A percentile compares a stretch with the other conserved stretches of the same genome.
Conservation (phyloP, 1,139 yeast species). For the Lodderomyces orthopsilosis region DNA sequence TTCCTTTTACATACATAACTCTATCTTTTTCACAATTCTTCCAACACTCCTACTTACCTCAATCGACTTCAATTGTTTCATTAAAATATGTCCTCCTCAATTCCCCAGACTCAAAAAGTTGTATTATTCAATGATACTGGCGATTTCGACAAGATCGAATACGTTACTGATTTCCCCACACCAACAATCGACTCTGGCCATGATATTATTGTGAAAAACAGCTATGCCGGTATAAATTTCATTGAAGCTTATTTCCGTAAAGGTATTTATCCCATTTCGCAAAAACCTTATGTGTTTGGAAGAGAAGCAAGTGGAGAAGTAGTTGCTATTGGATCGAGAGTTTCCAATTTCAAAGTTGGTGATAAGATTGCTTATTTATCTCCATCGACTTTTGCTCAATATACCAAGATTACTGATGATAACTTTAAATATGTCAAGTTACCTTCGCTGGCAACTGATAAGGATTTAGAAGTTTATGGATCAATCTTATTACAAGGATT, state of each 20-base stretch:
- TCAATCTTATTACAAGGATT: slow-evolving; percentile 68
- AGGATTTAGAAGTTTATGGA: slow-evolving; percentile 52
- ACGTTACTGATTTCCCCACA: slow-evolving; percentile 53
- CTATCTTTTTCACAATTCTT: too few species aligned
- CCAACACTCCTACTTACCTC: not conserved
- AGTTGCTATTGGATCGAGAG: slow-evolving; percentile 63
- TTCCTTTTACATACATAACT: too few species aligned
- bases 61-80: not conserved
- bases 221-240: slow-evolving; percentile 75
- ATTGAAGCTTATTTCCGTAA: slow-evolving; percentile 79
- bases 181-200: slow-evolving; percentile 51
- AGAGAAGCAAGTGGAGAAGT: slow-evolving; percentile 80
- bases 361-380: slow-evolving; percentile 66
- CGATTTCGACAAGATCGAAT: slow-evolving; percentile 39
- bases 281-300: slow-evolving; percentile 66
- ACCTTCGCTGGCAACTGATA: slow-evolving; percentile 46
- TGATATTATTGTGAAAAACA: slow-evolving; percentile 68
- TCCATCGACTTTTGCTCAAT: slow-evolving; percentile 65
- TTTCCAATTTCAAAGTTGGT: slow-evolving; percentile 58
- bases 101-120: slow-evolving; percentile 62
- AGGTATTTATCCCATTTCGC: slow-evolving; percentile 54
- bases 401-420: slow-evolving; percentile 46
- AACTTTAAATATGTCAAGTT: slow-evolving; percentile 42
- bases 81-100: not conserved
- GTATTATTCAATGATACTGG: slow-evolving; percentile 55